Conservation (phyloP, 345 rosid genomes). For the Pistacia vera region DNA sequence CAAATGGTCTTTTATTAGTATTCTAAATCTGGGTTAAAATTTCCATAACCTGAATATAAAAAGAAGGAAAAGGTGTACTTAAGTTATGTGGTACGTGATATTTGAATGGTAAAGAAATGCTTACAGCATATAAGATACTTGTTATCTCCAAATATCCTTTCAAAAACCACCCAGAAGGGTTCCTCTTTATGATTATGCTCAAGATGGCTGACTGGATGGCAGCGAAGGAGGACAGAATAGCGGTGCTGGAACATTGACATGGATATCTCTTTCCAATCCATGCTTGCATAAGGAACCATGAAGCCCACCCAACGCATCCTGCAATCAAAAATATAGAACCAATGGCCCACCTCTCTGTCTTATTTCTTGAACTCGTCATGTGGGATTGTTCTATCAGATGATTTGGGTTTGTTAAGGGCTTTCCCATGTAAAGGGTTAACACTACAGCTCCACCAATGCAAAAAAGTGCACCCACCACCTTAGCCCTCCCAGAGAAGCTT, state of each 20-base stretch:
- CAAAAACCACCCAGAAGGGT: conserved; percentile 47
- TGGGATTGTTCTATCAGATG: not conserved
- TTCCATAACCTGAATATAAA: not conserved
- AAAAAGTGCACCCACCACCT: conserved; percentile 53
- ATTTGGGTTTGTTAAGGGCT: conserved; percentile 34
- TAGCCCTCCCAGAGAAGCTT: conserved; percentile 43
- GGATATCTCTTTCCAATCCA: conserved; percentile 49
- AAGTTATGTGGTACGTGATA: not conserved
- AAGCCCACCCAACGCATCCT: conserved; percentile 39
- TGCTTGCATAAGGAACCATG: conserved; percentile 65
- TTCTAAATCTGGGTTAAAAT: no score
- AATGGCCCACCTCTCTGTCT: conserved; percentile 42
- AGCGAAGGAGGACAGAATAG: conserved; percentile 54
- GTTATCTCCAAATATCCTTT: conserved; percentile 43
- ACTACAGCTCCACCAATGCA: conserved; percentile 65
- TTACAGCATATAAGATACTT: conserved; percentile 41
- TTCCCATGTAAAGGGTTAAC: conserved; percentile 55
- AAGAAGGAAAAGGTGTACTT: not conserved
- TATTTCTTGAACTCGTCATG: conserved; percentile 2
- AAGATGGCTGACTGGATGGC: conserved; percentile 56
- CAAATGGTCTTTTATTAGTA: not conserved
- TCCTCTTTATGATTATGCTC: conserved; percentile 36
- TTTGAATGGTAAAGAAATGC: conserved; percentile 4
- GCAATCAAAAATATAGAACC: conserved; percentile 45
- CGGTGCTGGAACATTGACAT: conserved; percentile 61